Evolutionary conservation across 2,329 filamentous ascomycete genomes (phyloP).

Genomic region (Aspergillus proliferans): DNA sequence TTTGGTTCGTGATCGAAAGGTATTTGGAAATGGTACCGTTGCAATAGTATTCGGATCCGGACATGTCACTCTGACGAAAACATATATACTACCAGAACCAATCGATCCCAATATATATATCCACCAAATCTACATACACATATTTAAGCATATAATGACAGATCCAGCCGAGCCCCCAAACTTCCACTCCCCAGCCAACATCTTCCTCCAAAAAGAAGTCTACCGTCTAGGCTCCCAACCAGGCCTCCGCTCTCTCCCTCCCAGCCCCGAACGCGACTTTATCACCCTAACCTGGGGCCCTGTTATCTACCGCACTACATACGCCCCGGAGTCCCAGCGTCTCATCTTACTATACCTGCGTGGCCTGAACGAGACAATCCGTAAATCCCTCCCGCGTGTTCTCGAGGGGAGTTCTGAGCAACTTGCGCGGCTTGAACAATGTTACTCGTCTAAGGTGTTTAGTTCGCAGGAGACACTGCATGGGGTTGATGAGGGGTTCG

Average conservation of each 20-base stretch:
- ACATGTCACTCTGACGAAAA: background rate
- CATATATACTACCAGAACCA: background rate
- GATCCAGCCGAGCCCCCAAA: constrained; percentile 1
- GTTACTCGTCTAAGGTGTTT: constrained; percentile 23
- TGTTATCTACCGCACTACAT: constrained; percentile 23
- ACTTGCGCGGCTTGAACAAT: constrained; percentile 10
- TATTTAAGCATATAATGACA: background rate
- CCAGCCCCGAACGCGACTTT: constrained; percentile 22
- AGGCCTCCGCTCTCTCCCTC: constrained; percentile 20
- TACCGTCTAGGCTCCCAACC: constrained; percentile 19
- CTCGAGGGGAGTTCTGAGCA: constrained; percentile 18
- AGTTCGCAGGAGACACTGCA: constrained; percentile 10
- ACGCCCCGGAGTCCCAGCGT: constrained; percentile 18
- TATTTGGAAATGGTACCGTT: too few species aligned
- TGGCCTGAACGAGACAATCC: constrained; percentile 55
- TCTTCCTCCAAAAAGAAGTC: constrained; percentile 24
- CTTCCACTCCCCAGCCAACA: constrained; percentile 12
- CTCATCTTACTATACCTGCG: constrained; percentile 51
- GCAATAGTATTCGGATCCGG: too few species aligned
- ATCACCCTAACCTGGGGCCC: constrained; percentile 25
- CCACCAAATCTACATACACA: background rate
- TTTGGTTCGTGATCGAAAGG: background rate
- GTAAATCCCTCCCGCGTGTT: constrained; percentile 10
- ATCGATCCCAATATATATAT: background rate
- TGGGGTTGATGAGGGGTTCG: constrained; percentile 9